Percentiles rank a stretch among this genome's conserved stretches.
Conservation (phyloP, 345 rosid species). For the rapeseed (Brassica napus) region Da-Ae NC_063444.1:46628001-46628500, state of each 20-base stretch:
- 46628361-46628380: slow-evolving; percentile 38
- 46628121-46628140: background rate
- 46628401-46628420: slow-evolving; percentile 42
- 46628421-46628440: slow-evolving; percentile 37
- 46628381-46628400: slow-evolving; percentile 53
- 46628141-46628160: background rate
- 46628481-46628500: slow-evolving; percentile 26
- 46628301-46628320: slow-evolving; percentile 2
- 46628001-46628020: too few species aligned
- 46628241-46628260: slow-evolving; percentile 2
- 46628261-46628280: background rate
- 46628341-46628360: slow-evolving; percentile 63
- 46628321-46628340: background rate
- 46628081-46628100: background rate
- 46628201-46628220: background rate
- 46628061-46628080: too few species aligned
- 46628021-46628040: too few species aligned
- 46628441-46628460: slow-evolving; percentile 51
- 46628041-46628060: too few species aligned
- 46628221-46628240: background rate
- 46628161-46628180: background rate
- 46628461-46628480: background rate
- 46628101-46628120: background rate
- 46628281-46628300: slow-evolving; percentile 32
- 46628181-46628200: background rate